A percentile compares a stretch with the other conserved stretches of the same genome.
These are phyloP conservation scores for Austroboletus niveus DNA, from an alignment of 1,284 basidiomycete genomes.

Conservation along the genomic window DNA sequence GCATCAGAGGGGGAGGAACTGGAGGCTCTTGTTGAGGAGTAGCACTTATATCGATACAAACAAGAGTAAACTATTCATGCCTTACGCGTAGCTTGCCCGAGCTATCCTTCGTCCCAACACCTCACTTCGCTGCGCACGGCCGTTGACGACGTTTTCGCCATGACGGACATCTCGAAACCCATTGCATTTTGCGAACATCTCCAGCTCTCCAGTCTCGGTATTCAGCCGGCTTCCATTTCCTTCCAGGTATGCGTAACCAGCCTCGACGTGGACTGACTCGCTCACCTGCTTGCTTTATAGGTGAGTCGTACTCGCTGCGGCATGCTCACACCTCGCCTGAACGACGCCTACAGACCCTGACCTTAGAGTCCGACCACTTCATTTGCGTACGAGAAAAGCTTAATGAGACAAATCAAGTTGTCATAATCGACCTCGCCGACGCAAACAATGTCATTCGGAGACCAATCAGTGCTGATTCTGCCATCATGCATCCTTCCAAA, in stretches of 20 bases:
- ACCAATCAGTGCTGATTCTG: conserved; percentile 96
- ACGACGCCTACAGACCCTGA: conserved; percentile 61
- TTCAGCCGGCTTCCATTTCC: conserved; percentile 95
- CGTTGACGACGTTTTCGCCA: conserved; percentile 24
- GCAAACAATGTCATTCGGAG: conserved; percentile 95
- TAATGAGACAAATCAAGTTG: conserved; percentile 92
- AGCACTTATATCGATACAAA: conserved; percentile 27
- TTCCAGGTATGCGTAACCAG: conserved; percentile 75
- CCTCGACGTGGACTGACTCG: conserved; percentile 31
- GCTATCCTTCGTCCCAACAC: conserved; percentile 15
- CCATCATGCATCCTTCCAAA: conserved; percentile 97
- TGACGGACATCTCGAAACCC: conserved; percentile 60
- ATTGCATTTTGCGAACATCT: conserved; percentile 84
- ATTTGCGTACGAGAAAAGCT: conserved; percentile 92
- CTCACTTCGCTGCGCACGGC: conserved; percentile 21
- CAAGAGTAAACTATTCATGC: conserved; percentile 28
- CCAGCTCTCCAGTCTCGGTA: conserved; percentile 93
- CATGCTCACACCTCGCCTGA: conserved; percentile 9
- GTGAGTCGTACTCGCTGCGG: conserved; percentile 8
- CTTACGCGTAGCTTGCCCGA: conserved; percentile 10
- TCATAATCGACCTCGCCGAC: conserved; percentile 94
- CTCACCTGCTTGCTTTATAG: conserved; percentile 26
- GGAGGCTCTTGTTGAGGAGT: conserved; percentile 52
- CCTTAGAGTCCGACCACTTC: conserved; percentile 95
- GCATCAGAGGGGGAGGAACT: conserved; percentile 63